Percentiles rank a stretch among this genome's conserved stretches.
Conservation (phyloP, 805 yeast species). For the Lachancea meyersii region DNA sequence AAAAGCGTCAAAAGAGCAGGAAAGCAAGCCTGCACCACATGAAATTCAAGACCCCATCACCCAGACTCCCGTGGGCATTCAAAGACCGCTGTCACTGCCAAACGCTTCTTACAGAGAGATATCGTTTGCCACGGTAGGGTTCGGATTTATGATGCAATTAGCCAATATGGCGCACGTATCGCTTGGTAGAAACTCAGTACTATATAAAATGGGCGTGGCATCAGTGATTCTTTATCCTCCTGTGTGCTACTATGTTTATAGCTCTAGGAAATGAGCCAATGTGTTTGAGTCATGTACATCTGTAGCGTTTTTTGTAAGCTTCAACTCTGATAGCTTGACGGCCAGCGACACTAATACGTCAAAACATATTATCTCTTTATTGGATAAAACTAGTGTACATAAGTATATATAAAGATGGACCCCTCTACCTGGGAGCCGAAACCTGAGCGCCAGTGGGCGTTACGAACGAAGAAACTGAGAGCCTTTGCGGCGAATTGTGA, state of each 20-base stretch:
- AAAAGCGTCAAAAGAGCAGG: constrained; percentile 4
- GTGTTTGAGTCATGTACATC: no score
- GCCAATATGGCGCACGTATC: constrained; percentile 18
- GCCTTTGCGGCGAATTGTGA: background rate
- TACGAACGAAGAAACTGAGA: constrained; percentile 3
- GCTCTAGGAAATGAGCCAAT: background rate
- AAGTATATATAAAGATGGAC: background rate
- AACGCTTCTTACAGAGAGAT: constrained; percentile 20
- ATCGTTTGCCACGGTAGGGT: constrained; percentile 18
- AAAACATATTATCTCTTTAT: background rate
- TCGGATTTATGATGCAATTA: constrained; percentile 21
- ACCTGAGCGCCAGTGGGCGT: constrained; percentile 1
- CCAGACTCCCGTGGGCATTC: background rate
- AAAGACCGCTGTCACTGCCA: constrained; percentile 2
- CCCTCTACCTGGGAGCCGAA: constrained; percentile 1
- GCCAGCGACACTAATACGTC: background rate
- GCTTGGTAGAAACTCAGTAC: constrained; percentile 16
- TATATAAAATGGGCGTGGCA: constrained; percentile 15
- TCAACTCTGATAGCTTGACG: background rate
- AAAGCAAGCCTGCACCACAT: background rate
- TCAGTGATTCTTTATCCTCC: constrained; percentile 20
- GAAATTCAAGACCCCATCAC: background rate
- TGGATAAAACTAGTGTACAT: constrained; percentile 6
- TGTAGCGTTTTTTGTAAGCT: background rate
- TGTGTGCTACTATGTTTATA: constrained; percentile 7